These are phyloP conservation scores for Botrytis paeoniae DNA, from an alignment of 2,329 filamentous ascomycete species.

Conservation along the genomic window DNA sequence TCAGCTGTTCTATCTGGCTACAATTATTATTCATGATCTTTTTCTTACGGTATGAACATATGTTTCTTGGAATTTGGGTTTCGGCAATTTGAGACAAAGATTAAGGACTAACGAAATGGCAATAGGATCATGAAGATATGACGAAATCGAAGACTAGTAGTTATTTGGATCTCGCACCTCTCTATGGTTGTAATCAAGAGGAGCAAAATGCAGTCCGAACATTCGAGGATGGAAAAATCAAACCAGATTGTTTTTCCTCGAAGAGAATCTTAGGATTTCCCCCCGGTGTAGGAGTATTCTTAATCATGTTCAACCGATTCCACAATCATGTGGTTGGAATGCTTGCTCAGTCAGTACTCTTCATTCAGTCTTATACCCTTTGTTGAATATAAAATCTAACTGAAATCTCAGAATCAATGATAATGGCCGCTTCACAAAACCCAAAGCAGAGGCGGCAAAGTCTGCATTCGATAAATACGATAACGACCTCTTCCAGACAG, in stretches of 20 bases:
- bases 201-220: slow-evolving; percentile 42
- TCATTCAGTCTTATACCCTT: not conserved
- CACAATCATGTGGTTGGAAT: slow-evolving; percentile 84
- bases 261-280: slow-evolving; percentile 68
- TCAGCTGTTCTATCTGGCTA: slow-evolving; percentile 48
- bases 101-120: not conserved
- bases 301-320: slow-evolving; percentile 71
- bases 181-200: slow-evolving; percentile 43
- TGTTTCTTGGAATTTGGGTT: not conserved
- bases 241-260: slow-evolving; percentile 70
- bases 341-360: slow-evolving; percentile 51
- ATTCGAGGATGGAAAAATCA: slow-evolving; percentile 66
- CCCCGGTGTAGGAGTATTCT: slow-evolving; percentile 65
- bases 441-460: slow-evolving; percentile 50
- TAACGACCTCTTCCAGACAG: slow-evolving; percentile 76
- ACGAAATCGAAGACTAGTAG: slow-evolving; percentile 32
- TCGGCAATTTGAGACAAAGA: not conserved
- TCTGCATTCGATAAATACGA: slow-evolving; percentile 66
- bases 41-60: slow-evolving; percentile 36
- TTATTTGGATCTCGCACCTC: slow-evolving; percentile 46
- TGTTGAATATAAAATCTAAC: slow-evolving; percentile 3
- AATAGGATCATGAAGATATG: slow-evolving; percentile 16
- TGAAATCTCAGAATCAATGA: slow-evolving; percentile 68
- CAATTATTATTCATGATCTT: slow-evolving; percentile 51
- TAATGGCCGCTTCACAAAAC: slow-evolving; percentile 70